These are phyloP conservation scores for Tremella yokohamensis DNA, from an alignment of 768 basidiomycete genomes.

Conservation along the genomic window DNA sequence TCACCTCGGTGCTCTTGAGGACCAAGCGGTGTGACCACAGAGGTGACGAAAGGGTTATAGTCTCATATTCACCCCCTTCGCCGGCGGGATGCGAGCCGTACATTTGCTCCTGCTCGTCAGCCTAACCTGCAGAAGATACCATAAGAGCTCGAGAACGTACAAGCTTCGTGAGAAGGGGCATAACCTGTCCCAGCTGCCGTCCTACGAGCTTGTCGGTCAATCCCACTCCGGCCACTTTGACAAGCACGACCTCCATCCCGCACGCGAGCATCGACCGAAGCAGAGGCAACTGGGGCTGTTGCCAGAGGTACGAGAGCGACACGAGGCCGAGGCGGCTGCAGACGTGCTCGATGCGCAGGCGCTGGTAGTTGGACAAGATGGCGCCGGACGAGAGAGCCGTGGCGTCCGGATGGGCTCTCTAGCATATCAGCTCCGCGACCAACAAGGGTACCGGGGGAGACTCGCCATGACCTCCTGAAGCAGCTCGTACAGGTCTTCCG, in stretches of 20 bases:
- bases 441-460: constrained; percentile 7
- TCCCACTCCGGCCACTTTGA: constrained; percentile 95
- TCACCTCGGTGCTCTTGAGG: constrained; percentile 66
- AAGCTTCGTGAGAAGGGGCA: constrained; percentile 66
- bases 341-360: constrained; percentile 95
- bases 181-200: constrained; percentile 68
- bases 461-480: constrained; percentile 72
- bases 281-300: constrained; percentile 79
- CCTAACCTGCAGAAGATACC: not conserved
- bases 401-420: constrained; percentile 75
- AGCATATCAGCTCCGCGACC: constrained; percentile 4
- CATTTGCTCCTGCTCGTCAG: constrained; percentile 59
- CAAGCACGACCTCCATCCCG: constrained; percentile 70
- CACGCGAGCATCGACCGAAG: constrained; percentile 82
- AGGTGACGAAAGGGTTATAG: constrained; percentile 82
- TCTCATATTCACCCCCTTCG: constrained; percentile 98
- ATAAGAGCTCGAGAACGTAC: constrained; percentile 54
- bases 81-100: constrained; percentile 94
- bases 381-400: constrained; percentile 89
- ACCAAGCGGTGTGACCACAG: constrained; percentile 74
- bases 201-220: constrained; percentile 74
- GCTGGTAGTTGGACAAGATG: constrained; percentile 94
- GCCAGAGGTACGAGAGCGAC: constrained; percentile 87
- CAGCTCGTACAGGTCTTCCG: constrained; percentile 81
- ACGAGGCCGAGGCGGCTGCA: constrained; percentile 76